Evolutionary conservation across 2,329 filamentous ascomycete genomes (phyloP), one percentile per base, ranked within the genome.

Genomic region (Neurospora sp.): DNA sequence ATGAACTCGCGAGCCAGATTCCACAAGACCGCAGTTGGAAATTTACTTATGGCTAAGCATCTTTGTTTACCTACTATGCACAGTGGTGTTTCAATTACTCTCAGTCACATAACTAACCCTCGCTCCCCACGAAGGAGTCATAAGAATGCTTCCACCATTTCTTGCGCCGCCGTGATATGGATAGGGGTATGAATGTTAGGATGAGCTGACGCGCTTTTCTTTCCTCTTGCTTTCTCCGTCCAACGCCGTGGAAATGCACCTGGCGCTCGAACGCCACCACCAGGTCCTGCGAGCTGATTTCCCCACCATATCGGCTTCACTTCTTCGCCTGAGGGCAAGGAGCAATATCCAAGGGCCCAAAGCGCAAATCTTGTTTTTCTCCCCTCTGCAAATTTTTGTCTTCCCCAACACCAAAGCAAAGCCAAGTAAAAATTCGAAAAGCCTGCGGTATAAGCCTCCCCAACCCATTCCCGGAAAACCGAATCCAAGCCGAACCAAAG

Each of bases 301-400:
- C 23, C 23, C 28, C 7, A 33, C 23, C 23, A 62, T 62, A 33
- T 62, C 23, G 3, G 23, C 23, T 58, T 33, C 52, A 62, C 52
- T 17, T 33, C 6, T 33, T 23, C 52, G 52, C 52, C 52, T 33
- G 23, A 62, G 52, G 23, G 23, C 52, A 62, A 66, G 67, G 28
- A 33, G 33, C 19, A 66, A 23, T 66, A 66, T 67, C 52, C 28
- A 66, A 69, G 39, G 23, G 13, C 46, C 17, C 23, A 68, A 67
- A 71, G 67, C 52, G 52, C 58, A 71, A 67, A 69, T 40, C 42
- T 33, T 43, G 52, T 67, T 72, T 70, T 66, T 68, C 52, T 70
- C 58, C 71, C 66, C 52, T 62, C 23, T 33, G 52, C 52, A 62
- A 3, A 17, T 62, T 62, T 62, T 62, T 62, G 23, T 28, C 46